Conservation (phyloP, 208 protist species). For the Hexamita inflata region DNA sequence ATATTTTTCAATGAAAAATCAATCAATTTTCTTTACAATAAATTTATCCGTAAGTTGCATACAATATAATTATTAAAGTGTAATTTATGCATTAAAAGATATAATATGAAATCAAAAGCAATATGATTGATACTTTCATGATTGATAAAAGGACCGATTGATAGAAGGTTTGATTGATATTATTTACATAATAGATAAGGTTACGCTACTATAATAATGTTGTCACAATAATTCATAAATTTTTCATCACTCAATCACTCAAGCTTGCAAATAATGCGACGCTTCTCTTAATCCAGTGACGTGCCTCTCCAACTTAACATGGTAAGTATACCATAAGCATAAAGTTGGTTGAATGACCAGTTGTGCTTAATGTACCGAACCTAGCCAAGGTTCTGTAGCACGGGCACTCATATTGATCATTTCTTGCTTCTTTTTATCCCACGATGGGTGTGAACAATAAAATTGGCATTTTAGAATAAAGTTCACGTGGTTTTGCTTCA, state of each 20-base stretch:
- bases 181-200: no score
- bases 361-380: constrained; percentile 71
- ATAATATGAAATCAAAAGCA: no score
- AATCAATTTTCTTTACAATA: no score
- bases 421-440: constrained; percentile 7
- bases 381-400: constrained; percentile 79
- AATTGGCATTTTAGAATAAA: constrained; percentile 69
- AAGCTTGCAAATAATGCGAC: constrained; percentile 52
- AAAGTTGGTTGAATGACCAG: constrained; percentile 87
- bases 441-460: constrained; percentile 67
- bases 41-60: no score
- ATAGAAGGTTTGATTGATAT: no score
- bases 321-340: constrained; percentile 66
- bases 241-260: constrained; percentile 29
- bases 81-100: no score
- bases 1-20: no score
- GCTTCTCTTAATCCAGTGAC: constrained; percentile 59
- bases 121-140: no score
- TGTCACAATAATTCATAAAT: no score
- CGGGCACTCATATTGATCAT: constrained; percentile 63
- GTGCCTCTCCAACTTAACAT: constrained; percentile 51
- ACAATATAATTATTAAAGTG: no score
- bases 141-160: no score
- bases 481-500: constrained; percentile 70
- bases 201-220: no score